These are phyloP conservation scores for Leptosphaerulina australis DNA, from an alignment of 2,329 filamentous ascomycete genomes.

Conservation along the genomic window DNA sequence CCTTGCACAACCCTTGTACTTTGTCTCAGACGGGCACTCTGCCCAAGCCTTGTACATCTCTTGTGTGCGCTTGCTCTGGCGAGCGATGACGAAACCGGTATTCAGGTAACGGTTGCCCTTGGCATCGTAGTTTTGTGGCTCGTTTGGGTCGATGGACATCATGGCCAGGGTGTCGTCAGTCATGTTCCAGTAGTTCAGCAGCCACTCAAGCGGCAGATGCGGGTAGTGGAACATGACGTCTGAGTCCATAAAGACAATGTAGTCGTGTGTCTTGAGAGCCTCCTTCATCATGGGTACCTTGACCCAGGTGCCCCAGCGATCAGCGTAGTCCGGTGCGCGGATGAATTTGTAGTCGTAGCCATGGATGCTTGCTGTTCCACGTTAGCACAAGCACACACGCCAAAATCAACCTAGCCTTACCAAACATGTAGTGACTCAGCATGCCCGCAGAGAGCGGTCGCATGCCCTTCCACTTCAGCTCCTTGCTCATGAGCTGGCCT, in stretches of 20 bases:
- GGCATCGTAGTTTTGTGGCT: constrained; percentile 51
- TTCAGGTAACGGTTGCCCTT: constrained; percentile 52
- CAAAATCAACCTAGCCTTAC: constrained; percentile 20
- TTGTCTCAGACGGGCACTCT: constrained; percentile 45
- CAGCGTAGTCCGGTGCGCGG: constrained; percentile 50
- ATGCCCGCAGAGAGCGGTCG: constrained; percentile 47
- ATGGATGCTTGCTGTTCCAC: constrained; percentile 52
- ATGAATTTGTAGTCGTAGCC: constrained; percentile 59
- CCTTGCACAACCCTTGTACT: constrained; percentile 44
- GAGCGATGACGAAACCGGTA: constrained; percentile 54
- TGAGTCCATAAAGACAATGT: constrained; percentile 58
- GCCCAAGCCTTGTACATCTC: constrained; percentile 49
- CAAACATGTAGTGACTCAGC: constrained; percentile 49
- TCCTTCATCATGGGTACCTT: constrained; percentile 57
- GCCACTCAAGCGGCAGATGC: constrained; percentile 57
- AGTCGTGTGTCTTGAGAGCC: constrained; percentile 49
- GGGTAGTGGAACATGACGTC: constrained; percentile 57
- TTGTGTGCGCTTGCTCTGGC: constrained; percentile 47
- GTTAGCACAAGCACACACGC: constrained; percentile 17
- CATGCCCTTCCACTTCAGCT: constrained; percentile 48
- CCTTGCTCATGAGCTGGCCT: constrained; percentile 46
- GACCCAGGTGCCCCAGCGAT: constrained; percentile 56
- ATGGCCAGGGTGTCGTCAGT: constrained; percentile 53
- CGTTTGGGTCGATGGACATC: constrained; percentile 55
- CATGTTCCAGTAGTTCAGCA: constrained; percentile 59